Conservation (phyloP, 2,329 filamentous ascomycete species). For the Cladophialophora chaetospira region DNA sequence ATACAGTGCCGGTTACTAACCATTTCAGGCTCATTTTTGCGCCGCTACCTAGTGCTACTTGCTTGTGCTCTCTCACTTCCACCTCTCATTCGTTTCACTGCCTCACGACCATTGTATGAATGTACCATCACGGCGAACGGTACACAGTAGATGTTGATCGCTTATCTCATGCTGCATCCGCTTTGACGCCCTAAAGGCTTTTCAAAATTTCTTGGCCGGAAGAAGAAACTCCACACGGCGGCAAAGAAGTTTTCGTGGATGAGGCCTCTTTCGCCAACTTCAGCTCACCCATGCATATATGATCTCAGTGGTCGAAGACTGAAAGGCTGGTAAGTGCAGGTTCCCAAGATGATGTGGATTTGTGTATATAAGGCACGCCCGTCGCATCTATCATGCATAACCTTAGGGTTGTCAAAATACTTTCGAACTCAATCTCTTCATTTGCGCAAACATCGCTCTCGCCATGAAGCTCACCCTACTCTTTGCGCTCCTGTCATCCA, state of each 20-base stretch:
- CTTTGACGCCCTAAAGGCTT: background rate
- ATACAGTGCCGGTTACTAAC: background rate
- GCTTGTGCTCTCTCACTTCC: background rate
- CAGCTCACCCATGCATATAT: background rate
- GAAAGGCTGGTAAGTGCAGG: background rate
- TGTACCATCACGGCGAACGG: background rate
- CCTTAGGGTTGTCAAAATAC: background rate
- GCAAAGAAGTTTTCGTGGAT: background rate
- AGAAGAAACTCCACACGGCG: background rate
- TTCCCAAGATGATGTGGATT: background rate
- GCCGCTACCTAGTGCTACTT: too few relatives aligned
- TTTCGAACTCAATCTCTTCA: background rate
- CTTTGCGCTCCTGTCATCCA: background rate
- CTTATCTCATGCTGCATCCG: background rate
- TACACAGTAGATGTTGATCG: background rate
- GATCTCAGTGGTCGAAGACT: background rate
- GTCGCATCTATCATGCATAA: background rate
- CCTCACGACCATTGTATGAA: background rate
- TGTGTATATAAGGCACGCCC: background rate
- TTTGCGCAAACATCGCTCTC: background rate
- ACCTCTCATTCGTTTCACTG: background rate
- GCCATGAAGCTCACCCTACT: background rate
- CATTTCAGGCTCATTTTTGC: too few relatives aligned
- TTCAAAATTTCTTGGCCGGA: background rate
- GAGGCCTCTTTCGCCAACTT: background rate